Evolutionary conservation across 148 eudicot species (phyloP).

Genomic region (Vaccinium macrocarpon): DNA sequence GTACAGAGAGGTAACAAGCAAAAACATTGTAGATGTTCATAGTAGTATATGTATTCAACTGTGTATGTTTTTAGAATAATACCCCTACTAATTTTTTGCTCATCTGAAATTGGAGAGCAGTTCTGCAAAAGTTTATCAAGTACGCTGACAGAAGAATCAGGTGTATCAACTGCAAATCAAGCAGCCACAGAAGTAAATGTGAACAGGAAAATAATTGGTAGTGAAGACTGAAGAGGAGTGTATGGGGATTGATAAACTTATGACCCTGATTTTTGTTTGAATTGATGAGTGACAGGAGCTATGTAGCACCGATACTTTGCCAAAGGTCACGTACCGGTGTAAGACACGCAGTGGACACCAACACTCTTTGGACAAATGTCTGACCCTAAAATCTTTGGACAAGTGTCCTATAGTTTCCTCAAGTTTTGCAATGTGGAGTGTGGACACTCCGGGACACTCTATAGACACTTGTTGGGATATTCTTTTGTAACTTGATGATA

Average conservation of each 20-base stretch:
- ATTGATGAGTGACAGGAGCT: background rate
- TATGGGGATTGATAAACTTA: background rate
- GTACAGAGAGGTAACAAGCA: constrained; percentile 5
- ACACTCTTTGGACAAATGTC: background rate
- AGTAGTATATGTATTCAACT: background rate
- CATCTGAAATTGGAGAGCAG: constrained; percentile 27
- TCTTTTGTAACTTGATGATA: background rate
- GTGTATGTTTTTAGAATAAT: background rate
- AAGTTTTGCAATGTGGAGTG: background rate
- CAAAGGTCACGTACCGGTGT: background rate
- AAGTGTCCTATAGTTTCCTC: background rate
- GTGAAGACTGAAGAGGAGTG: background rate
- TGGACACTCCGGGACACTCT: background rate
- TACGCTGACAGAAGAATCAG: constrained; percentile 37
- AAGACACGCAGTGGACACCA: background rate
- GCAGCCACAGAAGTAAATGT: constrained; percentile 19
- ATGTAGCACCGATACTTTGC: background rate
- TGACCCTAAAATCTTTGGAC: background rate
- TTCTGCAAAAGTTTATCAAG: constrained; percentile 51
- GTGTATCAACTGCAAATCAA: constrained; percentile 19
- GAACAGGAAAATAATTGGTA: background rate
- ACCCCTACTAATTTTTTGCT: background rate
- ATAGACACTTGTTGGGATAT: background rate
- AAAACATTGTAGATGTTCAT: background rate
- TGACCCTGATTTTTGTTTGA: background rate